phyloP scores from a whole-genome alignment of 2,329 filamentous ascomycete species.

The Myrmaecium sp. region DNA sequence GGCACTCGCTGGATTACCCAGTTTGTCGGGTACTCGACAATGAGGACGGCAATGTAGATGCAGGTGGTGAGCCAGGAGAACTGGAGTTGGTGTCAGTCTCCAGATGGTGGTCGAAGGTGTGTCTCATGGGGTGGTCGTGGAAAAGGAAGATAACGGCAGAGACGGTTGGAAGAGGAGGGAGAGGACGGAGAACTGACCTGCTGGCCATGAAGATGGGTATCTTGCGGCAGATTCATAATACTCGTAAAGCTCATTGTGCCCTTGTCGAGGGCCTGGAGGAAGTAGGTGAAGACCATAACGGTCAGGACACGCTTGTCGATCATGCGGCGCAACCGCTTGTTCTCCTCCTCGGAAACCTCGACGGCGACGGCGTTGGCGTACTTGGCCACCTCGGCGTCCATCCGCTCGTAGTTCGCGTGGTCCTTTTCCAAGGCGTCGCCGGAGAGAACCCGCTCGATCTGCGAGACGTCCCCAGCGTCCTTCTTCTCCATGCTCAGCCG shows the following conservation, averaged over 20 bases:
- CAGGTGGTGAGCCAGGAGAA: slow-evolving; percentile 58
- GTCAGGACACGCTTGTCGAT: slow-evolving; percentile 52
- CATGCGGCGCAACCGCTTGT: slow-evolving; percentile 40
- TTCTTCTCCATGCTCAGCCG: slow-evolving; percentile 11
- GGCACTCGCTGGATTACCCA: slow-evolving; percentile 41
- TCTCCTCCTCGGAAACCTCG: slow-evolving; percentile 42
- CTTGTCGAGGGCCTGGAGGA: slow-evolving; percentile 53
- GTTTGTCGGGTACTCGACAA: slow-evolving; percentile 59
- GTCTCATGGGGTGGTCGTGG: too few relatives aligned
- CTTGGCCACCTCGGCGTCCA: slow-evolving; percentile 55
- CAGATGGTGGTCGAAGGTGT: too few relatives aligned
- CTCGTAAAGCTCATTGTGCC: slow-evolving; percentile 45
- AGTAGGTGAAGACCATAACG: slow-evolving; percentile 60
- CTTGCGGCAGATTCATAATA: slow-evolving; percentile 42
- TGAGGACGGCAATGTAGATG: slow-evolving; percentile 55
- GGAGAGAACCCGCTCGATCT: slow-evolving; percentile 34
- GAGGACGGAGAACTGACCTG: too few relatives aligned
- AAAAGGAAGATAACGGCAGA: too few relatives aligned
- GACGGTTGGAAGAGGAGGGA: too few relatives aligned
- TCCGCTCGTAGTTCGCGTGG: slow-evolving; percentile 38
- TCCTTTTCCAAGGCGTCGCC: slow-evolving; percentile 30
- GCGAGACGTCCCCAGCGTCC: slow-evolving; percentile 20
- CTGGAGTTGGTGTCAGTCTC: slow-evolving; percentile 25
- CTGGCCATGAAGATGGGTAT: slow-evolving; percentile 8
- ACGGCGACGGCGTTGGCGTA: slow-evolving; percentile 43